phyloP scores from a whole-genome alignment of 305 asterid genomes.

The Solanum hybrid region DNA sequence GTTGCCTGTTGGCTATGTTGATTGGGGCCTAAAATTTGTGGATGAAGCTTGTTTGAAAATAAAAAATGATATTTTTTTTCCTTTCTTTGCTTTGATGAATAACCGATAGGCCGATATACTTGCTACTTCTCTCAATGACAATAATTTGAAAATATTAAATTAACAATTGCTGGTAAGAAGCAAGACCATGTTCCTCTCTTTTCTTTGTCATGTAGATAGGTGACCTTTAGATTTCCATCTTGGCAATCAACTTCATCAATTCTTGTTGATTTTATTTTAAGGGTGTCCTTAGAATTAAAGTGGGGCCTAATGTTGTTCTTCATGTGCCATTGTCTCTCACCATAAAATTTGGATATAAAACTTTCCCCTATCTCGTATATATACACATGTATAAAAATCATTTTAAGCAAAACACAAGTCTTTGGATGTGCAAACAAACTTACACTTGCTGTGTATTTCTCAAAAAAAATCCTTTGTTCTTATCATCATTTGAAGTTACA shows the following conservation, averaged over 20 bases:
- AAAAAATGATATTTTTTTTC: no score
- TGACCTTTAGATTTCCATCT: no score
- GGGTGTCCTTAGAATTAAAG: no score
- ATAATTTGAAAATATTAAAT: not conserved
- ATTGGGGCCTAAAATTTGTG: not conserved
- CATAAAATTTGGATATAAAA: not conserved
- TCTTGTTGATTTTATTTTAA: no score
- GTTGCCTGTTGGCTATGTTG: not conserved
- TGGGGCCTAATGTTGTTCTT: not conserved
- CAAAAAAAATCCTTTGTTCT: no score
- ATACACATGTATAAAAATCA: no score
- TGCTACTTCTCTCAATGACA: not conserved
- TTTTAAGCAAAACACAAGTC: not conserved
- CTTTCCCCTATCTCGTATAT: not conserved
- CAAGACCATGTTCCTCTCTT: not conserved
- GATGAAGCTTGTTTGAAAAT: not conserved
- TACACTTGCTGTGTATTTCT: not conserved
- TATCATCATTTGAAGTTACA: not conserved
- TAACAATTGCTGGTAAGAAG: not conserved
- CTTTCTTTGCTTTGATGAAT: not conserved
- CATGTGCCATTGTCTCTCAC: not conserved
- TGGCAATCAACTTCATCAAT: no score
- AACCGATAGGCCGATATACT: not conserved
- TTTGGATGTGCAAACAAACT: no score
- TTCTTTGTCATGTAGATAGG: not conserved